phyloP scores from a whole-genome alignment of 2,329 filamentous ascomycete species.

The Scedosporium aurantiacum region DNA sequence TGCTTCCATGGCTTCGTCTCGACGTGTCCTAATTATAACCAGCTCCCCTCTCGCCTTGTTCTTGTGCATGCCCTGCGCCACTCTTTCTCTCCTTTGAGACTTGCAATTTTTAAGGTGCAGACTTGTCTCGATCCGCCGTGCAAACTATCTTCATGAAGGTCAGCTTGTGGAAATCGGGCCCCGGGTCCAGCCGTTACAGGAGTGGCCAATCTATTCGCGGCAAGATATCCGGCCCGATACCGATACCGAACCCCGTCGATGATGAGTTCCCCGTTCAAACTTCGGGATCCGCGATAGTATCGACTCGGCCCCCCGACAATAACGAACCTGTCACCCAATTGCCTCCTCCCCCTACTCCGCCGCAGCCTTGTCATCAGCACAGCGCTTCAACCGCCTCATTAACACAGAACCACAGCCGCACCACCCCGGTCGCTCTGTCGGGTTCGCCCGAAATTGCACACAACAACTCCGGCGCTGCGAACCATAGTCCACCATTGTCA shows the following conservation, averaged over 20 bases:
- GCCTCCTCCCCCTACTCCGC: background rate
- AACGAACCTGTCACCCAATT: constrained; percentile 10
- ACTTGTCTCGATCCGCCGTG: background rate
- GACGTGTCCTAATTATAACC: constrained; percentile 1
- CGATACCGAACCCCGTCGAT: constrained; percentile 35
- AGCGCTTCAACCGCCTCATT: constrained; percentile 1
- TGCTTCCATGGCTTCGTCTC: constrained; percentile 4
- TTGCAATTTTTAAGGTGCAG: background rate
- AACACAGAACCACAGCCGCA: background rate
- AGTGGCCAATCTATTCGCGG: constrained; percentile 41
- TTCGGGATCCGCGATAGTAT: constrained; percentile 25
- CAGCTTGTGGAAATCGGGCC: constrained; percentile 33
- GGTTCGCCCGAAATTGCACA: background rate
- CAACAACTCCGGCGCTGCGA: background rate
- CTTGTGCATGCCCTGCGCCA: background rate
- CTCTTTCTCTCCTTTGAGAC: background rate
- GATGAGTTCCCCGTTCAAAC: constrained; percentile 44
- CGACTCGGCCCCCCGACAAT: constrained; percentile 17
- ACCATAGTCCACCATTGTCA: constrained; percentile 9
- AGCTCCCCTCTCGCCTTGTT: background rate
- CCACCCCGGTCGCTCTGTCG: background rate
- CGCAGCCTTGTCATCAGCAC: constrained; percentile 8
- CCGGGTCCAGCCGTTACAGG: constrained; percentile 29
- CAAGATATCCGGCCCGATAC: constrained; percentile 51
- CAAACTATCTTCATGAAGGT: constrained; percentile 21